These are phyloP conservation scores for Trichoderma aggressivum DNA, from an alignment of 2,329 filamentous ascomycete species.

Conservation along the genomic window DNA sequence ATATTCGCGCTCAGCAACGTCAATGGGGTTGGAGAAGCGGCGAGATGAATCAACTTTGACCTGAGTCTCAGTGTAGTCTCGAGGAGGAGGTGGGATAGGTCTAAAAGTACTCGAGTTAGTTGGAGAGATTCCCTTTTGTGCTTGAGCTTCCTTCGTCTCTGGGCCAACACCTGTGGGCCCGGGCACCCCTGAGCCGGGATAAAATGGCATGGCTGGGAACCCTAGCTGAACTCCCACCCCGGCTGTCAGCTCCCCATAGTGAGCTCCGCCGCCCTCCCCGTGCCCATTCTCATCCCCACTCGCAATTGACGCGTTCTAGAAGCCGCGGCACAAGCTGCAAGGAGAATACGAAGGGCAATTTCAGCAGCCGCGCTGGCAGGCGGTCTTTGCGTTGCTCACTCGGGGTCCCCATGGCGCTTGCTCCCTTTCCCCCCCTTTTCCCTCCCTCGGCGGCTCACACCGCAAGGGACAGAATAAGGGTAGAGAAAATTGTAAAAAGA, in stretches of 20 bases:
- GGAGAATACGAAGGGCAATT: conserved; percentile 10
- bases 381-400: not conserved
- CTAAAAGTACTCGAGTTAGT: conserved; percentile 26
- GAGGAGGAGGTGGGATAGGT: conserved; percentile 31
- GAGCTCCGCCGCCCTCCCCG: conserved; percentile 14
- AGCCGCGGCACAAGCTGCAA: conserved; percentile 8
- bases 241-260: conserved; percentile 16
- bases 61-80: conserved; percentile 59
- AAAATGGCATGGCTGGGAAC: conserved; percentile 16
- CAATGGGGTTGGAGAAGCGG: conserved; percentile 50
- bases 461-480: not conserved
- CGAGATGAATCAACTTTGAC: conserved; percentile 56
- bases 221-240: conserved; percentile 18
- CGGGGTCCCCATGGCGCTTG: not conserved
- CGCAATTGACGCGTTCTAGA: conserved; percentile 16
- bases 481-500: not conserved
- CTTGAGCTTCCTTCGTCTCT: conserved; percentile 23
- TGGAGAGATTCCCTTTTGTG: conserved; percentile 27
- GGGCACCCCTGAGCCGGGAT: conserved; percentile 24
- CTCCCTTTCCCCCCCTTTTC: not conserved
- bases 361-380: not conserved
- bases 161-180: conserved; percentile 25
- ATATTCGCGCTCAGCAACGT: conserved; percentile 64
- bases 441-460: not conserved
- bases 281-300: conserved; percentile 4